A percentile compares a stretch with the other conserved stretches of the same genome.
phyloP scores from a whole-genome alignment of 805 yeast species.

The Saturnispora gosingensis region DNA sequence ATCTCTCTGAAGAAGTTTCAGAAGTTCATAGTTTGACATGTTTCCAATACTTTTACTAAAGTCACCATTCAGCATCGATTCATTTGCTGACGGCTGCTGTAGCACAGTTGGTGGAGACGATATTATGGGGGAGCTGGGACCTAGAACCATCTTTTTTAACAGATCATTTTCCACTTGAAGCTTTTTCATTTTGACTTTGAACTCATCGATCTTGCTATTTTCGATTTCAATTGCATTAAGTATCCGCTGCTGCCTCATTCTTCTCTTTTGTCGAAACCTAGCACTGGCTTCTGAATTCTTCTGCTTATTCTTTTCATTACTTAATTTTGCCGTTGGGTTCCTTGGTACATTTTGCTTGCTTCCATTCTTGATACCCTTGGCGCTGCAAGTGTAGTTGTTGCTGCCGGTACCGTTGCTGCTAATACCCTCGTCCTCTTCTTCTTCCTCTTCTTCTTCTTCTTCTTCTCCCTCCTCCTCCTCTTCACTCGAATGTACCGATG shows the following conservation, averaged over 20 bases:
- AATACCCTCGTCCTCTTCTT: background rate
- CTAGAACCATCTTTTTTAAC: slow-evolving; percentile 36
- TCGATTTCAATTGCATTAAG: slow-evolving; percentile 37
- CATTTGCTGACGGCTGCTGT: background rate
- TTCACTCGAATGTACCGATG: background rate
- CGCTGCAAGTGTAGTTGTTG: background rate
- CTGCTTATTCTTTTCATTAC: slow-evolving; percentile 38
- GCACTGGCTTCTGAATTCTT: slow-evolving; percentile 62
- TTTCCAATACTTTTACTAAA: slow-evolving; percentile 5
- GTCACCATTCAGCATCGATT: background rate
- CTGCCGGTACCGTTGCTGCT: background rate
- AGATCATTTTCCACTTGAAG: slow-evolving; percentile 56
- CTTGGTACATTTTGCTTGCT: background rate
- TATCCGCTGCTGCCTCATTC: slow-evolving; percentile 50
- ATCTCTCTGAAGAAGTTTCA: slow-evolving; percentile 16
- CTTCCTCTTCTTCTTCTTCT: background rate
- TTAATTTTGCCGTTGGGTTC: background rate
- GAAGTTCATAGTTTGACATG: slow-evolving; percentile 19
- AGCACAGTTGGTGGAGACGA: background rate
- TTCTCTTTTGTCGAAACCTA: slow-evolving; percentile 53
- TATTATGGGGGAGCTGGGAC: slow-evolving; percentile 1
- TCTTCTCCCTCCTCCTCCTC: background rate
- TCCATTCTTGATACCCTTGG: background rate
- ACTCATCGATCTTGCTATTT: slow-evolving; percentile 35
- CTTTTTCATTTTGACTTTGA: slow-evolving; percentile 39